Base-by-base conservation (phyloP, 1,284 basidiomycete genomes). In the Nidula niveotomentosa region DNA sequence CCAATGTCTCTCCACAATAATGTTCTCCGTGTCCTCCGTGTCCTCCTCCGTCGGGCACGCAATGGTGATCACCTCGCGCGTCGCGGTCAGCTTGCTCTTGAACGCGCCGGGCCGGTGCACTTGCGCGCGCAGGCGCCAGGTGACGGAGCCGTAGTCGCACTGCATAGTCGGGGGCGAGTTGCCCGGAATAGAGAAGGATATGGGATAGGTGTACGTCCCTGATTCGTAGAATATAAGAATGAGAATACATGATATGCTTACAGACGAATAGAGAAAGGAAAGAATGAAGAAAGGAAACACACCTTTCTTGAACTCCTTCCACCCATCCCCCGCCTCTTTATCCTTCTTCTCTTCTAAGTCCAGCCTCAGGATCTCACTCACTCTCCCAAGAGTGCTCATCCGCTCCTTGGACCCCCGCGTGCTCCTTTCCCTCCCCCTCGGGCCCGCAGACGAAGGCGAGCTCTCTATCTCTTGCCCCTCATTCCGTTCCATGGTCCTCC, bases 131-230 rank as follows among this genome's bases (percentile, higher is more conserved):
- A 98, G 80, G 48, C 79, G 77, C 86, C 97, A 98, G 1, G 71
- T 69, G 18, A 97, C 87, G 8, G 84, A 83, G 12, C 95, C 96
- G 65, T 87, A 92, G 54, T 91, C 85, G 59, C 88, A 89, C 51
- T 83, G 80, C 55, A 97, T 77, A 0, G 88, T 88, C 0, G 96
- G 93, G 3, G 95, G 94, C 3, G 91, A 81, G 56, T 85, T 83
- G 3, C 85, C 78, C 0, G 96, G 94, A 49, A 99, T 86, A 3
- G 88, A 79, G 69, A 98, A 93, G 15, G 91, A 92, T 64, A 99
- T 92, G 1, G 96, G 95, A 69, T 95, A 99, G 44, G 90, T 94
- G 70, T 98, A 98, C 5, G 86, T 90, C n/a, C 94, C 93, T 91
- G 63, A 17, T 53, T 47, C 44, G 23, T 52, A 52, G 23, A 36